Evolutionary conservation across 495 filamentous ascomycete genomes (phyloP).

Genomic region (Penicillium ochrochloron): DNA sequence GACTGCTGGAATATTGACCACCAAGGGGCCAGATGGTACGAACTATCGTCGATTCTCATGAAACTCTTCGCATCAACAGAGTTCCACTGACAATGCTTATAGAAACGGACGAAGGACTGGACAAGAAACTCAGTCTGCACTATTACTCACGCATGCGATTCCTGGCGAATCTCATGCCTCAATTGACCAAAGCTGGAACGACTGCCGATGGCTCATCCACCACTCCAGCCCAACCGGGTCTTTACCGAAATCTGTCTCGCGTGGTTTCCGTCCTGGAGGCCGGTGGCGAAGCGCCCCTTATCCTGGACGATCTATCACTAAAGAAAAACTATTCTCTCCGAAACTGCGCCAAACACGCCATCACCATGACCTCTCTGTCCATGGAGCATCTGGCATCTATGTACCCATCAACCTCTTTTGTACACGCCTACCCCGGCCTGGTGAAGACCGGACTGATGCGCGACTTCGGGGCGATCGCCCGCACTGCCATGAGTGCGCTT

Average conservation of each 20-base stretch:
- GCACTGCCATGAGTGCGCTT: constrained; percentile 17
- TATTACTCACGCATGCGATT: constrained; percentile 74
- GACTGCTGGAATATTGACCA: constrained; percentile 36
- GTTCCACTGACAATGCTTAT: constrained; percentile 3
- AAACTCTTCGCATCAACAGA: background rate
- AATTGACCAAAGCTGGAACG: constrained; percentile 45
- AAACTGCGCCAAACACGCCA: constrained; percentile 48
- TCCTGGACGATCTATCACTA: constrained; percentile 51
- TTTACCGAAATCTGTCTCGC: constrained; percentile 46
- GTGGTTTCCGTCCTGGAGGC: constrained; percentile 62
- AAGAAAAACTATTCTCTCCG: constrained; percentile 39
- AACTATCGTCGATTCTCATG: background rate
- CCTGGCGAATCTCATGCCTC: constrained; percentile 63
- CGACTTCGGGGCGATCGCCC: constrained; percentile 24
- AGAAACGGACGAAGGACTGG: constrained; percentile 66
- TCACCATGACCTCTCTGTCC: constrained; percentile 53
- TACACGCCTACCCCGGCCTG: constrained; percentile 61
- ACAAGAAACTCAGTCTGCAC: constrained; percentile 58
- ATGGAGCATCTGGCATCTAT: constrained; percentile 12
- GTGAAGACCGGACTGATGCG: constrained; percentile 51
- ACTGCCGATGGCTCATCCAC: background rate
- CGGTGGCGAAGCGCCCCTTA: constrained; percentile 56
- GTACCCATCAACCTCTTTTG: constrained; percentile 50
- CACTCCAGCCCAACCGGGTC: constrained; percentile 3
- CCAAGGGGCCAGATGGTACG: constrained; percentile 38